Conservation (phyloP, 805 yeast species). For the Candida berthetii region DNA sequence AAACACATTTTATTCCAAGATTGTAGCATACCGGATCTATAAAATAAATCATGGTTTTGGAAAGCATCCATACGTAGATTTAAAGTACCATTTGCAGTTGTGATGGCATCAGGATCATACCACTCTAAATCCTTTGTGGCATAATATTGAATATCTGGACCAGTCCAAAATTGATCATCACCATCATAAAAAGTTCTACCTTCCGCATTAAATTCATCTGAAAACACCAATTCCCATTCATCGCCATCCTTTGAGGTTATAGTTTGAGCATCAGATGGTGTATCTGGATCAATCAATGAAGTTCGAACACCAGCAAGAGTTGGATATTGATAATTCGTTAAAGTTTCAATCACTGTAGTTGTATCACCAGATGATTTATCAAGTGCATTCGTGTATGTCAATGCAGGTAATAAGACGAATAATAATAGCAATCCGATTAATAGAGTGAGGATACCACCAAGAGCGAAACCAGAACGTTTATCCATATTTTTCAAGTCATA, state of each 20-base stretch:
- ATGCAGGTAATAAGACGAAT: constrained; percentile 74
- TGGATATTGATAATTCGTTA: constrained; percentile 55
- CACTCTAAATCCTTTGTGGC: constrained; percentile 45
- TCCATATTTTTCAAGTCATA: constrained; percentile 65
- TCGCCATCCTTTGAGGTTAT: constrained; percentile 30
- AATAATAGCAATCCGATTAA: constrained; percentile 57
- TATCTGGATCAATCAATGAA: constrained; percentile 62
- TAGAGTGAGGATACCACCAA: constrained; percentile 53
- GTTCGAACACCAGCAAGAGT: constrained; percentile 53
- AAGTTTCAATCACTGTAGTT: constrained; percentile 22
- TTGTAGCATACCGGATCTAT: constrained; percentile 43
- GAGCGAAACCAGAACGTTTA: constrained; percentile 52
- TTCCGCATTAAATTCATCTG: constrained; percentile 43
- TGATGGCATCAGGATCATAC: constrained; percentile 44
- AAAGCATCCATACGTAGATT: constrained; percentile 33
- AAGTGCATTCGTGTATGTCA: constrained; percentile 70
- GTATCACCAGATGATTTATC: not conserved
- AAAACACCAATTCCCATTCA: constrained; percentile 35
- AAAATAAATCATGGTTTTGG: constrained; percentile 35
- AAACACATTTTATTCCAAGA: constrained; percentile 42
- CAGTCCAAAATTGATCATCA: constrained; percentile 42
- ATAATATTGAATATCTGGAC: constrained; percentile 36
- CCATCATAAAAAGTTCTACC: constrained; percentile 42
- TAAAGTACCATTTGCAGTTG: constrained; percentile 35
- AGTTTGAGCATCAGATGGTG: constrained; percentile 43